Evolutionary conservation across 306 rosid genomes (phyloP).

Genomic region (Begonia masoniana): DNA sequence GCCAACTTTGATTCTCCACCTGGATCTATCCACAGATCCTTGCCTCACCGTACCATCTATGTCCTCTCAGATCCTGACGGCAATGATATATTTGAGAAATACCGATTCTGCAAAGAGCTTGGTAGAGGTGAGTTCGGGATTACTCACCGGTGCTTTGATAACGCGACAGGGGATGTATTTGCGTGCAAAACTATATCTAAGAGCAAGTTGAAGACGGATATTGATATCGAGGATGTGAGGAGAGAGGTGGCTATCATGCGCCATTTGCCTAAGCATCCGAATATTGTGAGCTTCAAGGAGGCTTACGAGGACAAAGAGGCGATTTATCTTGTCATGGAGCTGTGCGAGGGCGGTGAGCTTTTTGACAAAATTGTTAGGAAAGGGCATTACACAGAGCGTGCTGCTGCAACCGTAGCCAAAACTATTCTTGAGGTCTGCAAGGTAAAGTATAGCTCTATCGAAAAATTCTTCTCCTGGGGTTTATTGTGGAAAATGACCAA

Average conservation of each 20-base stretch:
- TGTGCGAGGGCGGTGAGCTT: conserved; percentile 85
- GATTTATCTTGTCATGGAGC: conserved; percentile 82
- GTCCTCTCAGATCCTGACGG: conserved; percentile 35
- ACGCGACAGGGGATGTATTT: conserved; percentile 23
- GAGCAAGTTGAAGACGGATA: conserved; percentile 63
- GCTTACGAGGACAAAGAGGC: conserved; percentile 80
- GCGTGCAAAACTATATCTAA: conserved; percentile 79
- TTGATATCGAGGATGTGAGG: conserved; percentile 66
- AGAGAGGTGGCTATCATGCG: conserved; percentile 85
- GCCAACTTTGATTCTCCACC: conserved; percentile 1
- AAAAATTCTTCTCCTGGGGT: not conserved
- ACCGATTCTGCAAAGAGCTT: conserved; percentile 48
- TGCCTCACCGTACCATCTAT: conserved; percentile 7
- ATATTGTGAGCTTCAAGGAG: conserved; percentile 61
- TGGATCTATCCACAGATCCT: conserved; percentile 7
- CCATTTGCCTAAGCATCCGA: conserved; percentile 66
- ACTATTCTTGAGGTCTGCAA: conserved; percentile 79
- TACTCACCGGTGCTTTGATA: conserved; percentile 36
- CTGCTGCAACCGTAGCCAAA: conserved; percentile 61
- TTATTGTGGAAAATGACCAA: not conserved
- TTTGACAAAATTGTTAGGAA: conserved; percentile 68
- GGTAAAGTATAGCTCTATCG: conserved; percentile 20
- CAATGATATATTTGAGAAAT: conserved; percentile 31
- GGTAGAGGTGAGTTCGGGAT: conserved; percentile 90
- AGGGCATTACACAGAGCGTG: conserved; percentile 87